These are phyloP conservation scores for Cenchrus purpureus DNA, from an alignment of 176 grass and related monocot genomes.

Conservation along the genomic window DNA sequence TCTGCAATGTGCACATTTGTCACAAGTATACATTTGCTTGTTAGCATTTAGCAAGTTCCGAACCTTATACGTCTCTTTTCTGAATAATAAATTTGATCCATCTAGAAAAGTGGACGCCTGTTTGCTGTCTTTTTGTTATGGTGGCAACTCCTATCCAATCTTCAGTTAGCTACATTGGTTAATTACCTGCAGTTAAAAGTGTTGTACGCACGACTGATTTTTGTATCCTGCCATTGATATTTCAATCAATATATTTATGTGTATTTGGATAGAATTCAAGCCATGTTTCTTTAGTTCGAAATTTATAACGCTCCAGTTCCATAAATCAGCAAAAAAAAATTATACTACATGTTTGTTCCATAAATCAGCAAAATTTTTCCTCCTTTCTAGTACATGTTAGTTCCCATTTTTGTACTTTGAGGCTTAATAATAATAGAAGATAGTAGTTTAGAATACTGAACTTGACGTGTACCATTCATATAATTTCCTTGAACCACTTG, in stretches of 20 bases:
- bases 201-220: background rate
- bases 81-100: background rate
- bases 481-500: background rate
- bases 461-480: background rate
- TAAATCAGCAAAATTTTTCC: too few species aligned
- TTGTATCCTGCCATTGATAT: background rate
- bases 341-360: too few species aligned
- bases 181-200: background rate
- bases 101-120: constrained; percentile 19
- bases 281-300: background rate
- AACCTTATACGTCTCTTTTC: constrained; percentile 8
- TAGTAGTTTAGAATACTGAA: background rate
- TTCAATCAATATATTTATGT: background rate
- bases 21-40: constrained; percentile 10
- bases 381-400: too few species aligned
- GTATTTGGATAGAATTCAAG: background rate
- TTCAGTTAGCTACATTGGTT: background rate
- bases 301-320: background rate
- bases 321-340: background rate
- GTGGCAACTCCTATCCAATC: background rate
- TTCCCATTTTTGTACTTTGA: background rate
- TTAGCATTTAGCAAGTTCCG: background rate
- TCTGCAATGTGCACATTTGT: constrained; percentile 11
- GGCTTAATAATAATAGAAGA: background rate
- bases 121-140: constrained; percentile 18